These are phyloP conservation scores for California macrophylla DNA, from an alignment of 441 rosid genomes.

Conservation along the genomic window DNA sequence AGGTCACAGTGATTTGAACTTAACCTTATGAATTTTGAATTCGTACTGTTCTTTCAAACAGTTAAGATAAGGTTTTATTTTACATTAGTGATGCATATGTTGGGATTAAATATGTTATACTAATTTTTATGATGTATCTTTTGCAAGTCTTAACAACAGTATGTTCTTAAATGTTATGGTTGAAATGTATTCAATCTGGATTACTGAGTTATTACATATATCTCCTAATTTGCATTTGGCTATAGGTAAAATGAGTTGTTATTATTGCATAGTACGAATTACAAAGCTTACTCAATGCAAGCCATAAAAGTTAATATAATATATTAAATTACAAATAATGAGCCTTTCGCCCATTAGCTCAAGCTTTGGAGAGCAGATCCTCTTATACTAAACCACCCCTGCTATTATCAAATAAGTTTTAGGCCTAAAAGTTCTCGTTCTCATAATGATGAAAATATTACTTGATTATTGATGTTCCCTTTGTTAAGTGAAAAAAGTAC, in stretches of 20 bases:
- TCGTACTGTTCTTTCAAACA: not conserved
- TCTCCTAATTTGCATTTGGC: not conserved
- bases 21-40: slow-evolving; percentile 9
- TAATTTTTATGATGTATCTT: not conserved
- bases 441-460: not conserved
- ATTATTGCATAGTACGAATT: not conserved
- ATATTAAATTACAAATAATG: not conserved
- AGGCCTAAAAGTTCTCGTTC: not conserved
- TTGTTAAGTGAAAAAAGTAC: not conserved
- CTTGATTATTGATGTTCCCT: not conserved
- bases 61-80: not conserved
- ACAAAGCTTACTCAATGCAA: too few relatives aligned
- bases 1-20: not conserved
- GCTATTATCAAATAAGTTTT: not conserved
- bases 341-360: not conserved
- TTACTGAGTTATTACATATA: not conserved
- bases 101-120: not conserved
- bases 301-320: not conserved
- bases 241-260: not conserved
- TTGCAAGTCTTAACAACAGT: not conserved
- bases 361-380: not conserved
- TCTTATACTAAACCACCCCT: not conserved
- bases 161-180: not conserved
- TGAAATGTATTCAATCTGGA: not conserved
- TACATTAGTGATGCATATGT: not conserved